Evolutionary conservation across 192 early-diverging fungal genomes (phyloP).

Genomic region (Ambispora gerdemannii): DNA sequence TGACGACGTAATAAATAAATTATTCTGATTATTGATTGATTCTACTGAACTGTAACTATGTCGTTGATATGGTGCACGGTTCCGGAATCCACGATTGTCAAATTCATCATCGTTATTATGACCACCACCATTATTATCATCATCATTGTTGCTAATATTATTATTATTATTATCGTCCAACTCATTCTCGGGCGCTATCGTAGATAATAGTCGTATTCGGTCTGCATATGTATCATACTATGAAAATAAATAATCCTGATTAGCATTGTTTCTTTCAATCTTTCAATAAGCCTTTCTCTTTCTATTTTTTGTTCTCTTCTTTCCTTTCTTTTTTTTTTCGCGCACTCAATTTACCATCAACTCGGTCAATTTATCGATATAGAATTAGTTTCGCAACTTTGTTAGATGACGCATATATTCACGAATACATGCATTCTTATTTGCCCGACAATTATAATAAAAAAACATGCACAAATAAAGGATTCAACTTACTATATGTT

Average conservation of each 20-base stretch:
- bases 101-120: slow-evolving; percentile 4
- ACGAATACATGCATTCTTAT: neutral
- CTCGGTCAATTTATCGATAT: no score
- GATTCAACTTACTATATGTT: slow-evolving; percentile 24
- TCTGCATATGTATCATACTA: slow-evolving; percentile 30
- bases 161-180: neutral
- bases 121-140: neutral
- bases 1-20: neutral
- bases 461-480: neutral
- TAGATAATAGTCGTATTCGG: slow-evolving; percentile 29
- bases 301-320: no score
- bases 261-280: no score
- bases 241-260: neutral
- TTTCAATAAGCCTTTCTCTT: no score
- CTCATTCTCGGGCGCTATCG: neutral
- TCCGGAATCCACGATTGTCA: neutral
- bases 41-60: neutral
- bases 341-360: no score
- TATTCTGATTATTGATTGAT: neutral
- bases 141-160: neutral
- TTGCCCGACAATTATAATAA: neutral
- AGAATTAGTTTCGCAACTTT: no score
- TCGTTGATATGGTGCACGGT: neutral
- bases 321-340: no score
- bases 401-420: neutral